These are phyloP conservation scores for Mycena leptocephala DNA, from an alignment of 768 basidiomycete genomes.

Conservation along the genomic window DNA sequence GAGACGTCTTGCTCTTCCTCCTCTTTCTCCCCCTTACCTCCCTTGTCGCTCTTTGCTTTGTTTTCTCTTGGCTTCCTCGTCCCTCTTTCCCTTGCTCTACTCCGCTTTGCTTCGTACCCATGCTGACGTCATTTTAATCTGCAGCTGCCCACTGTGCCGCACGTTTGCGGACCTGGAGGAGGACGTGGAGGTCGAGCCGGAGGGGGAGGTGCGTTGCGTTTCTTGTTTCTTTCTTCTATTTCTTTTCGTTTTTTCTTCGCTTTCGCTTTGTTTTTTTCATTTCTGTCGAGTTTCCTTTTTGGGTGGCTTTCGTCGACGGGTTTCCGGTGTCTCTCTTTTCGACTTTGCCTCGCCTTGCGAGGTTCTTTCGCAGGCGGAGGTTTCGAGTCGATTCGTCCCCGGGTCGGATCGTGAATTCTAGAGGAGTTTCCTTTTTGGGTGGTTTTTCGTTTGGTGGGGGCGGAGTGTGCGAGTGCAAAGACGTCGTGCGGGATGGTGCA, in stretches of 20 bases:
- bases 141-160: conserved; percentile 93
- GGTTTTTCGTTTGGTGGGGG: too few relatives aligned
- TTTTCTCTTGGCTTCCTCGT: not conserved
- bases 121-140: not conserved
- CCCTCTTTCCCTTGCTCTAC: not conserved
- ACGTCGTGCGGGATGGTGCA: too few relatives aligned
- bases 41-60: not conserved
- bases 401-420: too few relatives aligned
- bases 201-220: conserved; percentile 16
- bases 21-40: not conserved
- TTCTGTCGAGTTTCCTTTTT: not conserved
- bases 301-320: too few relatives aligned
- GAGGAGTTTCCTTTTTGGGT: too few relatives aligned
- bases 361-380: too few relatives aligned
- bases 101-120: not conserved
- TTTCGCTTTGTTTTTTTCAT: not conserved
- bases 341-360: too few relatives aligned
- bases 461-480: too few relatives aligned
- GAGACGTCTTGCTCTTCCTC: too few relatives aligned
- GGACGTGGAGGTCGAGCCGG: conserved; percentile 36
- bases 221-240: not conserved
- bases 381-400: too few relatives aligned
- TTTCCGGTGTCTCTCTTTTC: too few relatives aligned
- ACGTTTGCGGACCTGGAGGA: conserved; percentile 93
- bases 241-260: not conserved